Evolutionary conservation across 164 flowering plant species (phyloP), one percentile per base, ranked within the genome.

Genomic region (Stephania yunnanensis): DNA sequence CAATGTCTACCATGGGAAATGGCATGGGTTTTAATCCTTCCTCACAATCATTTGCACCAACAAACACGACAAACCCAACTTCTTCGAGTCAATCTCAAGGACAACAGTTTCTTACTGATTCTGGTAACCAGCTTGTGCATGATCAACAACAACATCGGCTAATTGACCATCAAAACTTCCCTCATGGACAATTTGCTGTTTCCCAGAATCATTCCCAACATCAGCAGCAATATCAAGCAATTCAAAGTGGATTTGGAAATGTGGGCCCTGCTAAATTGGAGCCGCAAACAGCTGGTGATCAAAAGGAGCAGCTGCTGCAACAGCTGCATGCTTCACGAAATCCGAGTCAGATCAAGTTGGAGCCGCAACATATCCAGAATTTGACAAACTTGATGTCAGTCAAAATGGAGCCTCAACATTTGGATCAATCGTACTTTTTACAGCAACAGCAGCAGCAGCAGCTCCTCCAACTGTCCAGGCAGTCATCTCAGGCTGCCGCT

Each of bases 371-470:
- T 42, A 72, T 90, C 46, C 95, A 82, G 77, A 71, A 73, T 48
- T 84, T 89, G 85, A 89, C 97, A 82, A 76, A 78, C 71, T 71
- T 89, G 74, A 81, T 84, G 0, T 81, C 89, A 13, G 91, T 95
- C 1, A 95, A 95, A 76, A 76, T 90, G 87, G 99, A 93, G 73
- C 88, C 90, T n/a, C 96, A 92, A 55, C 90, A 88, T 73, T 86
- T 97, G 2, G 97, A 90, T 42, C 90, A 84, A 74, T 86, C 96
- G 11, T 75, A 88, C 80, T 89, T 83, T 80, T 69, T 91, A 58
- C 97, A 90, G 22, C 95, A 88, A 52, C 92, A 89, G 58, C 97
- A 92, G 25, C 90, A 89, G 52, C 97, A 92, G 48, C 97, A 91
- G 25, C 86, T 87, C 45, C 87, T 90, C 69, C 88, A 87, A 10